phyloP scores from a whole-genome alignment of 2,329 filamentous ascomycete species.

The Ophiosphaerella herpotricha region DNA sequence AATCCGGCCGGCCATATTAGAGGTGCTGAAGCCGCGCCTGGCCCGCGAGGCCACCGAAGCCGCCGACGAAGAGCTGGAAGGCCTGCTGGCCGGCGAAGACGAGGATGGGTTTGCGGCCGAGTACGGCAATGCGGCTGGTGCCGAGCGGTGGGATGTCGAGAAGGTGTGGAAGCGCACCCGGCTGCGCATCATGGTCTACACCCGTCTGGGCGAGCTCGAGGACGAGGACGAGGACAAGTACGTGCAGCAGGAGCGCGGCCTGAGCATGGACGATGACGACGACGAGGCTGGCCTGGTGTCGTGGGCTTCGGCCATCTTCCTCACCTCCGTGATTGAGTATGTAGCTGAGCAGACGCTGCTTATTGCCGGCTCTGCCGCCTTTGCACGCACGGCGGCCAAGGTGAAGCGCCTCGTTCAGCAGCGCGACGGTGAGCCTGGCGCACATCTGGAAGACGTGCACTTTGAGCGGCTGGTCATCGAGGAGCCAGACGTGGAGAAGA shows the following conservation, averaged over 20 bases:
- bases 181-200: constrained; percentile 97
- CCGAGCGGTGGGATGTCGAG: constrained; percentile 82
- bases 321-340: constrained; percentile 92
- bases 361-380: constrained; percentile 84
- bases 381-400: constrained; percentile 60
- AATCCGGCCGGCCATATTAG: constrained; percentile 79
- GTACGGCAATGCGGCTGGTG: constrained; percentile 19
- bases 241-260: constrained; percentile 72
- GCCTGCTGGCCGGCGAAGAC: constrained; percentile 82
- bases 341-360: constrained; percentile 89
- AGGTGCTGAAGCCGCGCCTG: constrained; percentile 86
- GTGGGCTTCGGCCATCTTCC: constrained; percentile 90
- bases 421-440: constrained; percentile 18
- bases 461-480: constrained; percentile 78
- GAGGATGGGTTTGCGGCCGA: constrained; percentile 37
- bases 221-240: constrained; percentile 95
- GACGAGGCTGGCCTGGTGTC: constrained; percentile 64
- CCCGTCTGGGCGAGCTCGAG: constrained; percentile 92
- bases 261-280: constrained; percentile 59
- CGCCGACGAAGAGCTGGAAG: constrained; percentile 83
- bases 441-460: constrained; percentile 58
- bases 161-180: constrained; percentile 92
- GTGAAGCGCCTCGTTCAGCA: constrained; percentile 41
- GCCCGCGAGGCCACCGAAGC: constrained; percentile 82
- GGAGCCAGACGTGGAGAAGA: constrained; percentile 88